Conservation (phyloP, 805 yeast species). For the Candida multigemmis region DNA sequence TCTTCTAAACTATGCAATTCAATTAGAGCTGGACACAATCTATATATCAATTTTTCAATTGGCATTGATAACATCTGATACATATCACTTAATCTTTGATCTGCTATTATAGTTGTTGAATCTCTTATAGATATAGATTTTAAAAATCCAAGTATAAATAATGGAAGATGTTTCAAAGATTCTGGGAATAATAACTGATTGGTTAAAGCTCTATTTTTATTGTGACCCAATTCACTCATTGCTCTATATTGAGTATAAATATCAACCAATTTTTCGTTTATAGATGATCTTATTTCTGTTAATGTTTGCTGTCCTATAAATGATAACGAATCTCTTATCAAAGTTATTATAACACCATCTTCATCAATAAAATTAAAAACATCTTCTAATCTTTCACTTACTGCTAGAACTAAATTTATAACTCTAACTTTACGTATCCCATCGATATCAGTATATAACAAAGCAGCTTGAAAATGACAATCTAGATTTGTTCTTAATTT, state of each 20-base stretch:
- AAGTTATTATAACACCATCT: constrained; percentile 29
- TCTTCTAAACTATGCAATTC: constrained; percentile 60
- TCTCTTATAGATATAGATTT: constrained; percentile 58
- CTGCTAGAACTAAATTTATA: constrained; percentile 75
- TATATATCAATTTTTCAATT: constrained; percentile 47
- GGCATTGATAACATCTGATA: constrained; percentile 44
- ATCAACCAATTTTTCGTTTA: constrained; percentile 31
- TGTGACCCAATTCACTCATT: constrained; percentile 34
- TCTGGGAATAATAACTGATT: constrained; percentile 77
- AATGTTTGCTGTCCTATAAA: constrained; percentile 31
- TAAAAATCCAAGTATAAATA: constrained; percentile 57
- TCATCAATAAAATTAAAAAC: constrained; percentile 77
- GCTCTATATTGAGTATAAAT: constrained; percentile 43
- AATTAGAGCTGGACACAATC: constrained; percentile 73
- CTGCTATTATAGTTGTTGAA: constrained; percentile 42
- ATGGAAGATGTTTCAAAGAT: constrained; percentile 62
- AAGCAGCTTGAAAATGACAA: constrained; percentile 85
- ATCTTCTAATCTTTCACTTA: constrained; percentile 62
- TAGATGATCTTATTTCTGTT: constrained; percentile 28
- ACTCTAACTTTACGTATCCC: constrained; percentile 83
- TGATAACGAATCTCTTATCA: constrained; percentile 30
- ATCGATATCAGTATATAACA: constrained; percentile 68
- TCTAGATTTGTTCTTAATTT: constrained; percentile 61
- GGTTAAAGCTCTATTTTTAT: constrained; percentile 22
- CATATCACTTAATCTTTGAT: constrained; percentile 51